phyloP scores from a whole-genome alignment of 2,329 filamentous ascomycete species.

The Colletotrichum scovillei region DNA sequence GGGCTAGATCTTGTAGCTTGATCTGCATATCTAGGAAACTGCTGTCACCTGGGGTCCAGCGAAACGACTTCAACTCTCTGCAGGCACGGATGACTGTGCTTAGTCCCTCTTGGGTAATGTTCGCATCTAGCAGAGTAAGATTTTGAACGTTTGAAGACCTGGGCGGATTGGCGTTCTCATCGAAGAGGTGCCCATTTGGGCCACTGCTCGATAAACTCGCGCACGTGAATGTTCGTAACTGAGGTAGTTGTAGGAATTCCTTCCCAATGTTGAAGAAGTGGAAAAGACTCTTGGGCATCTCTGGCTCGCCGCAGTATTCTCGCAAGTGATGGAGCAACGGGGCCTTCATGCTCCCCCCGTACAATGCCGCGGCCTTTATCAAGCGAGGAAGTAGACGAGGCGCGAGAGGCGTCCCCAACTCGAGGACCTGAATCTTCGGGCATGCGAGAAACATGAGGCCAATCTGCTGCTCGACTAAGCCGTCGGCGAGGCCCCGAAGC shows the following conservation, averaged over 20 bases:
- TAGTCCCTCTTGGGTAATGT: not conserved
- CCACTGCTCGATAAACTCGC: not conserved
- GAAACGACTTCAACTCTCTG: not conserved
- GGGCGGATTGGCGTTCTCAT: not conserved
- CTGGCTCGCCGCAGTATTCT: not conserved
- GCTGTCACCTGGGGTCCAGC: slow-evolving; percentile 6
- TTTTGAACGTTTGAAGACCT: slow-evolving; percentile 2
- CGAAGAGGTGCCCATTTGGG: slow-evolving; percentile 12
- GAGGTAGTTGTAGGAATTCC: slow-evolving; percentile 3
- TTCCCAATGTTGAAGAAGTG: slow-evolving; percentile 16
- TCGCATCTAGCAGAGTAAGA: not conserved
- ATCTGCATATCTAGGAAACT: slow-evolving; percentile 11
- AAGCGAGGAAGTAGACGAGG: slow-evolving; percentile 2
- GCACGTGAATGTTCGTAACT: not conserved
- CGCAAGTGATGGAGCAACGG: not conserved
- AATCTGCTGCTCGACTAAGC: slow-evolving; percentile 3
- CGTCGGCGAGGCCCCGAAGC: not conserved
- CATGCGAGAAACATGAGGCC: slow-evolving; percentile 3
- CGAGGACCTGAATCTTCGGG: not conserved
- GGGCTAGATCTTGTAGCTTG: not conserved
- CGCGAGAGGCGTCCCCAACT: slow-evolving; percentile 3
- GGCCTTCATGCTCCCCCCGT: not conserved
- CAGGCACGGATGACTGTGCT: not conserved
- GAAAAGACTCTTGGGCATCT: slow-evolving; percentile 7
- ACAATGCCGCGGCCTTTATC: not conserved